These are phyloP conservation scores for Rhodamnia argentea DNA, from an alignment of 345 rosid species.

Conservation along the genomic window DNA sequence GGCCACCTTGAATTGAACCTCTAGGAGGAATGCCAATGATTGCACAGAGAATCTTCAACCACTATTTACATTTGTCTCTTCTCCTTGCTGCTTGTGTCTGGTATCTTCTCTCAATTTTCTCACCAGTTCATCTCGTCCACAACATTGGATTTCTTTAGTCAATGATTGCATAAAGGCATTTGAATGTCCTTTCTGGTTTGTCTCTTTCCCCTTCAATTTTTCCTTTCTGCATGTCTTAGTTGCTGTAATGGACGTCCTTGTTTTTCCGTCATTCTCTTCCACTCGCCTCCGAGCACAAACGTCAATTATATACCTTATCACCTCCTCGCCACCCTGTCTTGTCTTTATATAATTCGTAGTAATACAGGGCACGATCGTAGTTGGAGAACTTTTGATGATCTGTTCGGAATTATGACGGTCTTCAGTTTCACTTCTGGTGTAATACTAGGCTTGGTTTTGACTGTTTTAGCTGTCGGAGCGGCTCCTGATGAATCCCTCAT, in stretches of 20 bases:
- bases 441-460: background rate
- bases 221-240: background rate
- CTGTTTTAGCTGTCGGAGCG: background rate
- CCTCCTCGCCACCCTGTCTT: background rate
- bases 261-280: background rate
- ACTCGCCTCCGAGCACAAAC: background rate
- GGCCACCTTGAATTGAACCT: background rate
- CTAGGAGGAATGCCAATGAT: background rate
- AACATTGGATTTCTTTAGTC: background rate
- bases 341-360: background rate
- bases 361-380: background rate
- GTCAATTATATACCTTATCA: background rate
- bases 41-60: background rate
- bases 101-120: background rate
- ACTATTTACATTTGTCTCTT: background rate
- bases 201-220: background rate
- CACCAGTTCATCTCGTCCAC: background rate
- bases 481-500: constrained; percentile 18
- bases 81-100: background rate
- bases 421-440: background rate
- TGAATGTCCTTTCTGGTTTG: background rate
- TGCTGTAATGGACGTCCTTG: background rate
- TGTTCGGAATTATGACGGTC: background rate
- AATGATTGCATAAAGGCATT: background rate
- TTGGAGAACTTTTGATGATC: background rate